Evolutionary conservation across 805 yeast genomes (phyloP), one percentile per base, ranked within the genome.

Genomic region (Geotrichum ghanense): DNA sequence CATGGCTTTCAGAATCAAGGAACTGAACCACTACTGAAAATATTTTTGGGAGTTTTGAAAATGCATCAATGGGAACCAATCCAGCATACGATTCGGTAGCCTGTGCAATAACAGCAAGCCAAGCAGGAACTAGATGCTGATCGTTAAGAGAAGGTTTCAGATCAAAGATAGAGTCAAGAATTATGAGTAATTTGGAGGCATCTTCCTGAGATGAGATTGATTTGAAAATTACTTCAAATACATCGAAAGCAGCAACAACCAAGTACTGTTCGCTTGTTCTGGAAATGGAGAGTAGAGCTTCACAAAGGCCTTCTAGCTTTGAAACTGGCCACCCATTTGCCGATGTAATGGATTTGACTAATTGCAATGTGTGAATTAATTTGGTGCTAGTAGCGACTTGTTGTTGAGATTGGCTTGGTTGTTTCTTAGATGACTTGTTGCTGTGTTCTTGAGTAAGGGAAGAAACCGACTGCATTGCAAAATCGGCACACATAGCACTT

Each of bases 61-160:
- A 60, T 46, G 84, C 78, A 37, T 69, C 65, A 16, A 67, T 53
- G 3, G 79, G 72, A 48, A 76, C 74, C 40, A 74, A 66, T n/a
- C 62, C 63, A 3, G 83, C 64, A 53, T 75, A 78, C 0, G 82
- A 68, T 2, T 73, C 65, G 42, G 76, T 67, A 42, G 90, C 95
- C 57, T 87, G 88, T 6, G 96, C 92, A 41, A 90, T 75, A 19
- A 89, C 95, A 1, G 97, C 95, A 39, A 88, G 73, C 98, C 98
- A 92, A 10, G 96, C 76, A 12, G 95, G 95, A 1, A 90, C 87
- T 53, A 92, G 72, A 61, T 87, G 89, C 24, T 81, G 72, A 59
- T 92, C 97, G 55, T 81, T 83, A 20, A 75, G 61, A 1, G 95
- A 73, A 3, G 98, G 98, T 54, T 79, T 81, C 58, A 89, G 71